Conservation (phyloP, 2,329 filamentous ascomycete genomes). For the Ophiocordyceps camponoti-saundersi region DNA sequence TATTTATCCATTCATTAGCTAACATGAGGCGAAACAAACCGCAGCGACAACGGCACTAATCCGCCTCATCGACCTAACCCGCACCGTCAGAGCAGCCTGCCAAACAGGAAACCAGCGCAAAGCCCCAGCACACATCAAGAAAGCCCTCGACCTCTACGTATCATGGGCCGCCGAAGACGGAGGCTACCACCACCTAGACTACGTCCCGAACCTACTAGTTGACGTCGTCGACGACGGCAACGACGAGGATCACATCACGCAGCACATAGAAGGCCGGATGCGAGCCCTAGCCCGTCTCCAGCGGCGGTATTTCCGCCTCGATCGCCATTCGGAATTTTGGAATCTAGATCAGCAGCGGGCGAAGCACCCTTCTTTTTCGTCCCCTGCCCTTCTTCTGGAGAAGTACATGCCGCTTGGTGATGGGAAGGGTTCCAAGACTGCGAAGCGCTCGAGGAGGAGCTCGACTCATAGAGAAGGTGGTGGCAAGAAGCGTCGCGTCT, state of each 20-base stretch:
- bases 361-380: neutral
- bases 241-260: constrained; percentile 13
- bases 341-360: constrained; percentile 7
- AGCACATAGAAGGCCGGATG: constrained; percentile 19
- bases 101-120: constrained; percentile 17
- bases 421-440: neutral
- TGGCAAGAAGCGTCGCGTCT: neutral
- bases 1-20: too few species aligned
- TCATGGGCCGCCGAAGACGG: constrained; percentile 25
- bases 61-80: constrained; percentile 22
- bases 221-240: constrained; percentile 16
- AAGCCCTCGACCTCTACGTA: constrained; percentile 17
- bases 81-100: constrained; percentile 14
- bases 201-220: constrained; percentile 21
- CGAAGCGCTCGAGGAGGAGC: neutral
- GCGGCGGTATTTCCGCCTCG: constrained; percentile 15
- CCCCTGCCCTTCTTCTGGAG: constrained; percentile 1
- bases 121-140: constrained; percentile 15
- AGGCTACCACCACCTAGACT: constrained; percentile 14
- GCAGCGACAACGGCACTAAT: constrained; percentile 22
- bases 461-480: neutral
- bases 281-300: constrained; percentile 17
- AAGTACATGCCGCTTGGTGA: constrained; percentile 1
- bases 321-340: constrained; percentile 15
- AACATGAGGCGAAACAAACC: neutral